phyloP scores from a whole-genome alignment of 305 asterid species.

The Fraxinus velutina region DNA sequence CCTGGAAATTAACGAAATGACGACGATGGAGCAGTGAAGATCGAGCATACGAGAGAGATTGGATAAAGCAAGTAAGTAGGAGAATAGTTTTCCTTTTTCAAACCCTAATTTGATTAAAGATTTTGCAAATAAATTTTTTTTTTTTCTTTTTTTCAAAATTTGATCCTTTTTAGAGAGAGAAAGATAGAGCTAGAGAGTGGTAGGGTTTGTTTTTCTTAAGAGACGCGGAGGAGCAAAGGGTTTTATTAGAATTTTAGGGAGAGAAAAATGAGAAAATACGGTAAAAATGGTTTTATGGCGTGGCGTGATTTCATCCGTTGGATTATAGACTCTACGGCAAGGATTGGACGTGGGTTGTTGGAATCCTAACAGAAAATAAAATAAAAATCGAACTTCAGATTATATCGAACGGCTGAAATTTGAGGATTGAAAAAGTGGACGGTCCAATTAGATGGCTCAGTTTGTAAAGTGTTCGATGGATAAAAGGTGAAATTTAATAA shows the following conservation, averaged over 20 bases:
- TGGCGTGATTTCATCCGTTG: not conserved
- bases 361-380: not conserved
- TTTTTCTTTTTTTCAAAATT: conserved; percentile 23
- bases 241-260: conserved; percentile 25
- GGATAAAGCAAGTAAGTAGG: conserved; percentile 13
- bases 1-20: conserved; percentile 39
- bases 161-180: conserved; percentile 1
- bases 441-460: not conserved
- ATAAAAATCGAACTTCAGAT: conserved; percentile 9
- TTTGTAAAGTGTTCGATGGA: conserved; percentile 14
- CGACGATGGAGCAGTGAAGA: conserved; percentile 40
- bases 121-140: conserved; percentile 13
- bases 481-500: not conserved
- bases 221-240: conserved; percentile 26
- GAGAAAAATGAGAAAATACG: conserved; percentile 15
- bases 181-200: conserved; percentile 9
- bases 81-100: conserved; percentile 52
- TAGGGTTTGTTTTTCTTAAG: conserved; percentile 44
- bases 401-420: conserved; percentile 19
- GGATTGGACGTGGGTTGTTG: conserved; percentile 27
- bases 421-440: not conserved
- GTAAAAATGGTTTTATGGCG: conserved; percentile 24
- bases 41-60: conserved; percentile 39
- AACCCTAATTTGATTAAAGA: conserved; percentile 66
- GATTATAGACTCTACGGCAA: conserved; percentile 20